Base-by-base conservation (phyloP, 164 flowering plant genomes). In the Malania oleifera region DNA sequence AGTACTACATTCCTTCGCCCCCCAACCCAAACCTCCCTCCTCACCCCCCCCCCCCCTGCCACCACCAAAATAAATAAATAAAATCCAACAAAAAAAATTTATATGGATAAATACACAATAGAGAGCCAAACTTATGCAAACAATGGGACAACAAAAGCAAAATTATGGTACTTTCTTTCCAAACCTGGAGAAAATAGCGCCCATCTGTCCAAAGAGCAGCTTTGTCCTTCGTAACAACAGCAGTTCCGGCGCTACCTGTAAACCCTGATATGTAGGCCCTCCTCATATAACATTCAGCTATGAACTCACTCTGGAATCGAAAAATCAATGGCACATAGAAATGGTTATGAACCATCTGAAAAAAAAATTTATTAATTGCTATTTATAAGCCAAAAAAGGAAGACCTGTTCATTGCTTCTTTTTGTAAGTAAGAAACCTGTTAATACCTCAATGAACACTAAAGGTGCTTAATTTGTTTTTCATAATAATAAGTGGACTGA, bases 151-250 rank as follows among this genome's bases (percentile, higher is more conserved):
- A 8, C n/a, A 9, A 26, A 48, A 12, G 11, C 12, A n/a, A 35
- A 23, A 5, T 28, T 25, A 22, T 19, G 35, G 37, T 17, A 28
- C 43, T 17, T 37, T 47, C 19, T 27, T 34, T 1, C 0, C 66
- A 61, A 39, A 93, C 99, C 97, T 95, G 97, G 41, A 95, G 90
- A 75, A 91, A 95, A 63, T 95, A 95, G 18, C 99, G 86, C 19
- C 97, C 99, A 70, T 91, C 99, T 8, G 99, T 91, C 97, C 99
- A 95, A 29, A 95, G 81, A 62, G 96, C 91, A 23, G 99, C 99
- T 75, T 85, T 86, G 52, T 95, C 91, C 66, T 79, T 91, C 10
- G 97, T 95, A 41, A 95, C 84, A 72, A 91, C 90, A 38, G 96
- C 97, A 74, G 95, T 88, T 10, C 97, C 99, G 57, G 99, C 95